Base-by-base conservation (phyloP, 225 moss, liverwort and hornwort species). In the Thuidium tamariscinum region DNA sequence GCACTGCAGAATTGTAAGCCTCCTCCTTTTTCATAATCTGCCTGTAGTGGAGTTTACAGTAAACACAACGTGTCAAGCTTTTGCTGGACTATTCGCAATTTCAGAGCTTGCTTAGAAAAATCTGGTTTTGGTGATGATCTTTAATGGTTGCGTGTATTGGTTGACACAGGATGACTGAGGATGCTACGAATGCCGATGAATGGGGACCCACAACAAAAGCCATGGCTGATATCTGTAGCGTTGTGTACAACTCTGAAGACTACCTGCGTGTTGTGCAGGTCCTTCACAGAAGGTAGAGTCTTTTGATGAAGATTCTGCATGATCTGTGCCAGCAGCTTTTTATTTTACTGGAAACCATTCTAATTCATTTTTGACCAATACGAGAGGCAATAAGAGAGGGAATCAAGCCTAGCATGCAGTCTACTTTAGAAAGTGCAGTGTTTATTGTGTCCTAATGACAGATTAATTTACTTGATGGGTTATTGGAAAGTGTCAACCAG, bases 101-200 rank as follows among this genome's bases (percentile, higher is more conserved):
- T 63, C 84, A 46, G 54, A 44, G 84, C 42, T 67, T 80, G 39
- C 51, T n/a, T 21, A 26, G 56, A 70, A 59, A 48, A 44, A 13
- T 48, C 17, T 83, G 56, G 30, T 84, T 56, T 27, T 11, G 4
- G 4, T 79, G 59, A 48, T 11, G 68, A 65, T 65, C 41, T 65
- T 76, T 54, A 27, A 37, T 54, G 51, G 2, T 62, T 76, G 10
- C 46, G 32, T 44, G 14, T 15, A 10, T 55, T 70, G 82, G 48
- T 75, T 65, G 56, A 32, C 26, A 78, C 88, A 94, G 94, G 61
- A 88, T 90, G 92, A 87, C 94, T 10, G 94, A 94, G 89, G 92
- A 94, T 67, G 94, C 94, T 39, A 94, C 94, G 37, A 94, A 94
- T 88, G 87, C 85, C 61, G 94, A 94, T 67, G 94, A 92, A 34